Evolutionary conservation across 257 asterid species (phyloP), one percentile per base, ranked within the genome.

Genomic region (Fraxinus quadrangulata): DNA sequence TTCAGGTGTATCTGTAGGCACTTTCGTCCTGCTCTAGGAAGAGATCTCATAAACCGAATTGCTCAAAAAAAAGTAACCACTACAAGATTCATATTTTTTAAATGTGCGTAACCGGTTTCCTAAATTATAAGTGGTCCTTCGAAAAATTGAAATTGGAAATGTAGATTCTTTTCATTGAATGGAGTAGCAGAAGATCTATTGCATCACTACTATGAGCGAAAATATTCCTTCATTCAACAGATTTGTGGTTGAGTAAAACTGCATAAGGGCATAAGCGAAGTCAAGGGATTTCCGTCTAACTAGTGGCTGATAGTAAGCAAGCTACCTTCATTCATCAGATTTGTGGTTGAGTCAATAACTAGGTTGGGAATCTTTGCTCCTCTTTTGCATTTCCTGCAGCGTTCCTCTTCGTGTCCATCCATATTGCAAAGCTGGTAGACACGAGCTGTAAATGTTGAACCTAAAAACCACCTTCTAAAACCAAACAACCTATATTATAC

Each of bases 381-480:
- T 16, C 63, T 77, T 70, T 70, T 70, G 45, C 71, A 24, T 77
- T 70, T 69, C 28, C 21, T 0, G 12, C 34, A 51, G 36, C 71
- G 1, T 47, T 47, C 56, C 14, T 47, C 56, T 12, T 47, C 42
- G 42, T 1, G 42, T 12, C 56, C n/a, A 16, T 47, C 56, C n/a
- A 4, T 47, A 47, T 47, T 16, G n/a, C 56, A 47, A 47, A 13
- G 6, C n/a, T 13, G n/a, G 56, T 47, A 12, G 16, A 54, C 24
- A 10, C 12, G 12, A 37, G 42, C 11, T 8, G 12, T 8, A 37
- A 37, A 8, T 37, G 10, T 37, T 37, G 12, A 54, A 14, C 13
- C 67, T 59, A 59, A n/a, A 59, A 19, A 26, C 13, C 14, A 21
- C 31, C 13, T 6, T 61, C 67, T 23, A 23, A 59, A 61, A 23